Evolutionary conservation across 2,329 filamentous ascomycete genomes (phyloP), one percentile per base, ranked within the genome.

Genomic region (Sporothrix dimorphospora): DNA sequence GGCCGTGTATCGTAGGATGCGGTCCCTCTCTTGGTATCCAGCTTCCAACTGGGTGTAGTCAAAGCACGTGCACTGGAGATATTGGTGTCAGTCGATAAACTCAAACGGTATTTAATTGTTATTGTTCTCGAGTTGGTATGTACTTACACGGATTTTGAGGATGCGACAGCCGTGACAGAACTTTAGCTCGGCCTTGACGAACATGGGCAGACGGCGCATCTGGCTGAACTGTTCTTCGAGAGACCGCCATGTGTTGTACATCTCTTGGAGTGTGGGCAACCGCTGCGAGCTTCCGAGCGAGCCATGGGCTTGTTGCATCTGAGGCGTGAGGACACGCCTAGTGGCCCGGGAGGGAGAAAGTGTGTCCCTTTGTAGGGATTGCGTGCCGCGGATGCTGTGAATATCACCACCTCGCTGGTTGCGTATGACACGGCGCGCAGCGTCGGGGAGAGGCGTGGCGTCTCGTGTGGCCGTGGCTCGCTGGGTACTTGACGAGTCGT

Each of bases 241-340:
- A 0, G 75, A 70, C 1, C 75, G 71, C 75, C 74, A 75, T 4
- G 75, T 72, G 69, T 76, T 76, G 74, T 76, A 76, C 75, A 76
- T 74, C 4, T 76, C 75, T 34, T 76, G 75, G 19, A 74, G 49
- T 1, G 75, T 73, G 0, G 75, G 75, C 4, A 16, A 30, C 42
- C 66, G 45, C 7, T 27, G 45, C 4, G 12, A 34, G 8, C 21
- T 19, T 16, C 21, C 12, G 51, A 45, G 45, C 6, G 47, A 34
- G 2, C 47, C 38, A 5, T 71, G 59, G 0, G 34, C 47, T 24
- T 69, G 51, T 59, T 40, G 34, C 63, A 67, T 38, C 49, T 57
- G 38, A 14, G 49, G 38, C 38, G 42, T 61, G 12, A 70, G 21
- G 8, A 24, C 19, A 12, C 11, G 61, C 6, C 30, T 21, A 1